Evolutionary conservation across 768 basidiomycete species (phyloP).

Genomic region (Amanita inopinata): DNA sequence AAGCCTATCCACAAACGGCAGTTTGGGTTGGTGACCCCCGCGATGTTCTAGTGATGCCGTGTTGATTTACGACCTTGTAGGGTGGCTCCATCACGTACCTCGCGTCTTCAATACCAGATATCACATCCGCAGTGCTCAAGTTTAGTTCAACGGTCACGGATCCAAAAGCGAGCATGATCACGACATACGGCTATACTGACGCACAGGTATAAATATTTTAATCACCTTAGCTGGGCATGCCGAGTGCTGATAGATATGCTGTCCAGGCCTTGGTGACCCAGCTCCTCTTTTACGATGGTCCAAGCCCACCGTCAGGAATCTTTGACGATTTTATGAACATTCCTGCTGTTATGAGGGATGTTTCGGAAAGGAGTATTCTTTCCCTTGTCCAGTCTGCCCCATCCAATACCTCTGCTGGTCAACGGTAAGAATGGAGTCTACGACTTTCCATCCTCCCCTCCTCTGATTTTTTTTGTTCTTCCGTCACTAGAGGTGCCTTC

Average conservation of each 20-base stretch:
- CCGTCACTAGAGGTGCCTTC: conserved; percentile 16
- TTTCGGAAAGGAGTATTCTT: conserved; percentile 24
- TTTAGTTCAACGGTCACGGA: conserved; percentile 34
- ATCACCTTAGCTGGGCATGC: too few species aligned
- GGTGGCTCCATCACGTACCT: conserved; percentile 37
- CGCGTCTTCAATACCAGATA: conserved; percentile 14
- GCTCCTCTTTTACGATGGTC: conserved; percentile 44
- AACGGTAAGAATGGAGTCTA: conserved; percentile 8
- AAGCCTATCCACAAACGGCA: conserved; percentile 41
- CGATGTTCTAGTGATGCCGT: too few species aligned
- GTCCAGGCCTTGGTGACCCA: conserved; percentile 14
- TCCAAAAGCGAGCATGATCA: conserved; percentile 41
- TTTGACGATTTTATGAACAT: conserved; percentile 39
- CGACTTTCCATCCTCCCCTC: neutral
- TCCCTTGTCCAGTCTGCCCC: conserved; percentile 23
- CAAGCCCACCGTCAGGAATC: conserved; percentile 31
- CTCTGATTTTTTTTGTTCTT: conserved; percentile 11
- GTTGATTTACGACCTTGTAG: conserved; percentile 19
- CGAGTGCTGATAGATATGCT: too few species aligned
- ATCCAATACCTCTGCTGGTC: conserved; percentile 18
- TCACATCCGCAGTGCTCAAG: conserved; percentile 27
- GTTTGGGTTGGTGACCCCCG: conserved; percentile 41
- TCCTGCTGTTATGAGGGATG: conserved; percentile 21
- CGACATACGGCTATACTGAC: conserved; percentile 30
- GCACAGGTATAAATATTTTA: conserved; percentile 21